Evolutionary conservation across 164 flowering plant species (phyloP).

Genomic region (Liriodendron chinense): DNA sequence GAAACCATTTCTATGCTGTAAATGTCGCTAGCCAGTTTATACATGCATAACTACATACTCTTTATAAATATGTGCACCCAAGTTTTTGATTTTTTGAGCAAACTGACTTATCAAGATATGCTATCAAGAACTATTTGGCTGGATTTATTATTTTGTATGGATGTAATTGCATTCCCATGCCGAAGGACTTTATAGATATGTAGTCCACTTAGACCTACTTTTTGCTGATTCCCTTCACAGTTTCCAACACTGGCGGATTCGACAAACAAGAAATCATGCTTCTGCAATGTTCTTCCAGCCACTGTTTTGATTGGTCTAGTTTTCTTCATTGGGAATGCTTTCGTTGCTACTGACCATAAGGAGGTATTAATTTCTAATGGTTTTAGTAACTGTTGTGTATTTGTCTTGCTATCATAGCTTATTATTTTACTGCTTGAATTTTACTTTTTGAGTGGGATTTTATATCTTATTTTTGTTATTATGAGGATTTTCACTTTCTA

Average conservation of each 20-base stretch:
- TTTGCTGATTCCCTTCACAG: constrained; percentile 25
- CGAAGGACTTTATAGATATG: neutral
- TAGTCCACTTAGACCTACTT: neutral
- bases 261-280: constrained; percentile 40
- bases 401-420: neutral
- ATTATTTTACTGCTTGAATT: neutral
- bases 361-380: constrained; percentile 13
- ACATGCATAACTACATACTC: no score
- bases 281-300: constrained; percentile 41
- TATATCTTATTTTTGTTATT: neutral
- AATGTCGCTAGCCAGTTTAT: no score
- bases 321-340: constrained; percentile 35
- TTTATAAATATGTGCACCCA: no score
- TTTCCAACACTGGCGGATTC: constrained; percentile 37
- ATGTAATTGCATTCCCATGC: no score
- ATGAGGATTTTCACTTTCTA: neutral
- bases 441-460: neutral
- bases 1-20: no score
- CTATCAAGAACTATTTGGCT: no score
- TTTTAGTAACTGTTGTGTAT: neutral
- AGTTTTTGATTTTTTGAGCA: no score
- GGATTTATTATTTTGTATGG: no score
- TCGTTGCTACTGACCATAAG: constrained; percentile 24
- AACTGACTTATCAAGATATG: no score
- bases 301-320: constrained; percentile 44